Percentiles rank a stretch among this genome's conserved stretches.
Evolutionary conservation across 2,329 filamentous ascomycete species (phyloP).

Genomic region (Alternaria dauci): DNA sequence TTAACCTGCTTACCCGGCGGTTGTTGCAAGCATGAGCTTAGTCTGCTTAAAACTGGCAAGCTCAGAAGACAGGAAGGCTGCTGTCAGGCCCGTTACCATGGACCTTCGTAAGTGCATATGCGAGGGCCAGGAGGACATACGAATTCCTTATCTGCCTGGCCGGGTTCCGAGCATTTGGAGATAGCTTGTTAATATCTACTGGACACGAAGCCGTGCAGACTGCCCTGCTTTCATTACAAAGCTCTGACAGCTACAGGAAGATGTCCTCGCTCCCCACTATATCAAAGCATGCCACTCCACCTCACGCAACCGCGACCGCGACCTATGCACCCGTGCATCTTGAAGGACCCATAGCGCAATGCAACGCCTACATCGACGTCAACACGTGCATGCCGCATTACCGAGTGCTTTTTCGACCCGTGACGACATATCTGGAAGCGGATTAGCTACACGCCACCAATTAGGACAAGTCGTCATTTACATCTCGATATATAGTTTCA

Average conservation of each 20-base stretch:
- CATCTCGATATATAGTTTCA: slow-evolving; percentile 51
- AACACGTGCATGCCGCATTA: slow-evolving; percentile 11
- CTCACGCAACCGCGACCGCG: background rate
- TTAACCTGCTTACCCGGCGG: background rate
- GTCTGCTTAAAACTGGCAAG: background rate
- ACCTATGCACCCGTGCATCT: background rate
- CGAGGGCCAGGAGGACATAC: background rate
- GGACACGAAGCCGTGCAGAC: background rate
- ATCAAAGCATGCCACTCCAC: background rate
- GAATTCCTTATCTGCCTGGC: background rate
- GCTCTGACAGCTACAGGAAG: background rate
- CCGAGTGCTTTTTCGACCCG: slow-evolving; percentile 40
- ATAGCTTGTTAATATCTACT: background rate
- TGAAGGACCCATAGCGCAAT: background rate
- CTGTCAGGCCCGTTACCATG: background rate
- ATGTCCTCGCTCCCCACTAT: background rate
- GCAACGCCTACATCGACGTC: background rate
- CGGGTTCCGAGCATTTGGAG: background rate
- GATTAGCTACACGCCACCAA: slow-evolving; percentile 18
- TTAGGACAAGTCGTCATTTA: slow-evolving; percentile 25
- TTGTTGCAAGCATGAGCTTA: background rate
- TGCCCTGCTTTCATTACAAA: background rate
- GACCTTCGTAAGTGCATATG: background rate
- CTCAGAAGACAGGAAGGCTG: background rate
- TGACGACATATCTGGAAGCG: slow-evolving; percentile 41